A percentile compares a stretch with the other conserved stretches of the same genome.
Evolutionary conservation across 306 rosid species (phyloP).

Genomic region (Elaeagnus macrophylla): DNA sequence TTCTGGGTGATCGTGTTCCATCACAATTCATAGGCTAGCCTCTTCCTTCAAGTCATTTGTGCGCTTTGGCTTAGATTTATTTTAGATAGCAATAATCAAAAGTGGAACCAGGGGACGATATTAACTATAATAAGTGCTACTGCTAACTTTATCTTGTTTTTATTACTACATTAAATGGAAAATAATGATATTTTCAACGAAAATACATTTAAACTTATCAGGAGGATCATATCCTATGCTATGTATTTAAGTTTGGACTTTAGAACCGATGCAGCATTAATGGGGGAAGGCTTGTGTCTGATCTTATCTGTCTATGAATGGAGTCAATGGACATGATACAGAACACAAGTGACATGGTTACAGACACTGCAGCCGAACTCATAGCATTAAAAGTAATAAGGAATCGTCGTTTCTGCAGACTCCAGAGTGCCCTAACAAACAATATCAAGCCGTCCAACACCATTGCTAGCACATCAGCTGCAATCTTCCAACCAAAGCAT

Average conservation of each 20-base stretch:
- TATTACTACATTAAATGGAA: too few species aligned
- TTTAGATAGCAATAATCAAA: slow-evolving; percentile 19
- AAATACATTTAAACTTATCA: too few species aligned
- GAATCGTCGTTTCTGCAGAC: slow-evolving; percentile 51
- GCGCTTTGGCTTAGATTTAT: background rate
- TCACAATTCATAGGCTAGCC: slow-evolving; percentile 1
- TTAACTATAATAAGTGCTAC: background rate
- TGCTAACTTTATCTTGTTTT: too few species aligned
- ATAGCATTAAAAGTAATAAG: slow-evolving; percentile 32
- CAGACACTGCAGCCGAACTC: slow-evolving; percentile 33
- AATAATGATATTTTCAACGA: too few species aligned
- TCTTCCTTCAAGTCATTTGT: background rate
- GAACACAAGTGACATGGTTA: slow-evolving; percentile 34
- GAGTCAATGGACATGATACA: slow-evolving; percentile 24
- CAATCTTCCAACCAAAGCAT: background rate
- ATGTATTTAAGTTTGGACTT: too few species aligned
- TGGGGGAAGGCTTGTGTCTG: background rate
- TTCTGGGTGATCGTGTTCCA: slow-evolving; percentile 32
- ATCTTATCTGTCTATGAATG: slow-evolving; percentile 11
- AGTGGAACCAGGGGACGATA: slow-evolving; percentile 18
- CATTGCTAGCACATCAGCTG: slow-evolving; percentile 35
- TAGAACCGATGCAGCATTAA: background rate
- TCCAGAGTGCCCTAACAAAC: slow-evolving; percentile 50
- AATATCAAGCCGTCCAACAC: slow-evolving; percentile 28
- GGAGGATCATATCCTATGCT: too few species aligned